phyloP scores from a whole-genome alignment of 176 grass and related monocot species.

The Cocos nucifera region DNA sequence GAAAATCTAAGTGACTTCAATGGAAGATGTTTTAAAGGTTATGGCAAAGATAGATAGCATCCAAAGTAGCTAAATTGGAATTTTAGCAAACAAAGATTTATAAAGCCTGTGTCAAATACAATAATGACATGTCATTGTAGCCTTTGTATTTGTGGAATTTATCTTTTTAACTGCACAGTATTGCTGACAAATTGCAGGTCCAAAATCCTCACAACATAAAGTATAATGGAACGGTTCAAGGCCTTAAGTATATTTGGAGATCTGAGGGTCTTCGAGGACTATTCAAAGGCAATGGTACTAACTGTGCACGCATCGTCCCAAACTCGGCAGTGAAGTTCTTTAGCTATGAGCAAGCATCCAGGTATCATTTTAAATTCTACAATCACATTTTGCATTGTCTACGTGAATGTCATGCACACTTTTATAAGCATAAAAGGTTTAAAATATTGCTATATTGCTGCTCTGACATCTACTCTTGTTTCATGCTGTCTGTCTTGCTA shows the following conservation, averaged over 20 bases:
- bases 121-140: neutral
- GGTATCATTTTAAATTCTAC: conserved; percentile 25
- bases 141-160: conserved; percentile 4
- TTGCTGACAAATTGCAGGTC: conserved; percentile 34
- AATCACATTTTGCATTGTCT: too few species aligned
- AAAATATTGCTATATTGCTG: too few species aligned
- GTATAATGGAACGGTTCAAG: conserved; percentile 97
- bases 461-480: too few species aligned
- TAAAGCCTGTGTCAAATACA: too few species aligned
- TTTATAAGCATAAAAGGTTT: too few species aligned
- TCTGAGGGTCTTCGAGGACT: conserved; percentile 83
- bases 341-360: conserved; percentile 93
- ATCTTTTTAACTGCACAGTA: neutral
- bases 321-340: conserved; percentile 99
- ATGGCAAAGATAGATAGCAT: too few species aligned
- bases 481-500: too few species aligned
- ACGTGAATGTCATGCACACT: too few species aligned
- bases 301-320: conserved; percentile 92
- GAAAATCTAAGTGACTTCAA: too few species aligned
- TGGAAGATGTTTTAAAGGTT: too few species aligned
- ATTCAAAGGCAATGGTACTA: conserved; percentile 97
- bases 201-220: conserved; percentile 98
- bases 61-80: too few species aligned
- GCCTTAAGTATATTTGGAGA: conserved; percentile 92
- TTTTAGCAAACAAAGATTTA: too few species aligned